A percentile compares a stretch with the other conserved stretches of the same genome.
These are phyloP conservation scores for Leptomonas seymouri DNA, from an alignment of 208 protist genomes.

Conservation along the genomic window DNA sequence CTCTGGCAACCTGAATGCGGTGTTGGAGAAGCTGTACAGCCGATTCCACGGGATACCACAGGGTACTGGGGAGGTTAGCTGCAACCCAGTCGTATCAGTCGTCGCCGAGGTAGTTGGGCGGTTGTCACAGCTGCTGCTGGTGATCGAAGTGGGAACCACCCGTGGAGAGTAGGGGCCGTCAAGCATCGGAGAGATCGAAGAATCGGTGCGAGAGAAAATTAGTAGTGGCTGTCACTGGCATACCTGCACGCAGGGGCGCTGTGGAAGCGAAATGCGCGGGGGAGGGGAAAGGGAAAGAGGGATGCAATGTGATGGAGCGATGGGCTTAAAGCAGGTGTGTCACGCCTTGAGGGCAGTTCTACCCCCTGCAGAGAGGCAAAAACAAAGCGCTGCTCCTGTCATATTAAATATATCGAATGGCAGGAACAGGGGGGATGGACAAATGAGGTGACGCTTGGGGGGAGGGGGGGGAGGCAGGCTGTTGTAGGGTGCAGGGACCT, in stretches of 20 bases:
- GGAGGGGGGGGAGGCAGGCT: no score
- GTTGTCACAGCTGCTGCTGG: not conserved
- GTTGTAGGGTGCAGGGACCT: no score
- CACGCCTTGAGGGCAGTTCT: no score
- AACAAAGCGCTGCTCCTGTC: no score
- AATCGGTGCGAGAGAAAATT: not conserved
- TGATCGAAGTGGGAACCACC: not conserved
- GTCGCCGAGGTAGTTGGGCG: not conserved
- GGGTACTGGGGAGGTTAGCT: conserved; percentile 2
- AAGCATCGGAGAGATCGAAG: conserved; percentile 4
- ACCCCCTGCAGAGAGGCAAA: no score
- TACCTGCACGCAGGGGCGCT: no score
- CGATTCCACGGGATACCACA: conserved; percentile 26
- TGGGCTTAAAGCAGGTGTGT: no score
- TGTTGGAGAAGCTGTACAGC: conserved; percentile 14
- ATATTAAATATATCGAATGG: no score
- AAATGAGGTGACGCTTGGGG: no score
- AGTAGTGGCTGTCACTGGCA: no score
- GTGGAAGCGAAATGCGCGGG: not conserved
- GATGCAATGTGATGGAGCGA: no score
- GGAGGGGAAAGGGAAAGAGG: not conserved
- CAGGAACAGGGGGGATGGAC: no score
- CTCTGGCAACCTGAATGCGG: not conserved
- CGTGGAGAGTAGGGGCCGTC: conserved; percentile 14
- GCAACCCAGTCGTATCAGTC: not conserved